These are phyloP conservation scores for Chalara sp. DNA, from an alignment of 2,329 filamentous ascomycete genomes.

Conservation along the genomic window DNA sequence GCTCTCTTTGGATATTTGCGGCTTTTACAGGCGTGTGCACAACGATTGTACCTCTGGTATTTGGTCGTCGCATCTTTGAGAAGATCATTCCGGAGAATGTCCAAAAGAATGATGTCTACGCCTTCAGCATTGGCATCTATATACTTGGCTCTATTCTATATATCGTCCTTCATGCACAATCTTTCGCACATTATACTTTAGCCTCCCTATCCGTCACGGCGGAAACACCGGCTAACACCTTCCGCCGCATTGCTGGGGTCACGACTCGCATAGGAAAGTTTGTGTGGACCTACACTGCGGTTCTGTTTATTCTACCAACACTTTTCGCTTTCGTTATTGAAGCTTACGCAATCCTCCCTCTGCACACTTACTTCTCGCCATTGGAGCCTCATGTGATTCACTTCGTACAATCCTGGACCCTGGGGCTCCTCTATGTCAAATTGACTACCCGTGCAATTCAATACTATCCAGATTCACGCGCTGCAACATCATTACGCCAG, in stretches of 20 bases:
- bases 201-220: conserved; percentile 21
- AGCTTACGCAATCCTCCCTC: conserved; percentile 79
- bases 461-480: conserved; percentile 61
- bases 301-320: conserved; percentile 74
- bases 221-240: conserved; percentile 21
- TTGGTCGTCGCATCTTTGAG: conserved; percentile 75
- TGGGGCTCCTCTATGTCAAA: conserved; percentile 86
- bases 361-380: conserved; percentile 34
- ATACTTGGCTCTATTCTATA: conserved; percentile 66
- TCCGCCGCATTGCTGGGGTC: conserved; percentile 13
- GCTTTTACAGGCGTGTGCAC: conserved; percentile 78
- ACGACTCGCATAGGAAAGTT: conserved; percentile 35
- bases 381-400: conserved; percentile 63
- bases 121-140: conserved; percentile 87
- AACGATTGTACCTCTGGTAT: conserved; percentile 79
- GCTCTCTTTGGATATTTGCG: conserved; percentile 90
- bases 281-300: conserved; percentile 67
- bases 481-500: conserved; percentile 66
- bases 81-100: conserved; percentile 63
- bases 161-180: conserved; percentile 43
- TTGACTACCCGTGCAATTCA: conserved; percentile 65
- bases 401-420: conserved; percentile 87
- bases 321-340: conserved; percentile 76
- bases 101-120: conserved; percentile 89
- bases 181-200: conserved; percentile 25